Evolutionary conservation across 2,329 filamentous ascomycete genomes (phyloP), one percentile per base, ranked within the genome.

Genomic region (Mollisia scopiformis): DNA sequence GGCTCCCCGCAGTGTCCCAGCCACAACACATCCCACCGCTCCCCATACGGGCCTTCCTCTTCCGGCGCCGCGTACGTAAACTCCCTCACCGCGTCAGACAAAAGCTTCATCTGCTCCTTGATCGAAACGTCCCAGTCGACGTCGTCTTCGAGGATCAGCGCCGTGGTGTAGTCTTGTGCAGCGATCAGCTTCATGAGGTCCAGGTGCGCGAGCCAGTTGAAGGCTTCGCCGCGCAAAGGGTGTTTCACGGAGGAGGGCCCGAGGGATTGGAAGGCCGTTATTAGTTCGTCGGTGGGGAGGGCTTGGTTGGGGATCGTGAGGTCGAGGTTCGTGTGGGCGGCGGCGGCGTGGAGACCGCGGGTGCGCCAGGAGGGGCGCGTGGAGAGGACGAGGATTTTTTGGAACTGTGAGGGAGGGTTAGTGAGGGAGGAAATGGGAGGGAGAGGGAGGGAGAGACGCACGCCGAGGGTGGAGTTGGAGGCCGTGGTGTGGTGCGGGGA

Each of bases 21-120:
- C 75, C 75, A 77, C 1, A 77, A 67, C 10, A 77, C 58, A 65
- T 77, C 75, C 74, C 75, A 77, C 6, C 64, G 53, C 1, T 43
- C 61, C 1, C 75, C 74, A 55, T 74, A 77, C 0, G 73, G 73
- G 0, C 63, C 58, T 2, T 54, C 14, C 19, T 66, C 55, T 7
- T 65, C 56, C 13, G 56, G 57, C 0, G 52, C 25, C 6, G 54
- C 53, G 1, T 65, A 55, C 8, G 68, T 71, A 21, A 75, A 69
- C 6, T 67, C 61, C 6, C 71, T 68, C 3, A 75, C 68, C n/a
- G 69, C 74, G 14, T 72, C 63, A 1, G 74, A 72, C 30, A 77
- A 65, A 2, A 72, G 56, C 2, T 47, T 41, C 46, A 73, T 72
- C 56, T 75, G 71, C 7, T 68, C 57, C 47, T 73, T 74, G 10